Conservation (phyloP, 2,329 filamentous ascomycete genomes). For the Claviceps monticola region DNA sequence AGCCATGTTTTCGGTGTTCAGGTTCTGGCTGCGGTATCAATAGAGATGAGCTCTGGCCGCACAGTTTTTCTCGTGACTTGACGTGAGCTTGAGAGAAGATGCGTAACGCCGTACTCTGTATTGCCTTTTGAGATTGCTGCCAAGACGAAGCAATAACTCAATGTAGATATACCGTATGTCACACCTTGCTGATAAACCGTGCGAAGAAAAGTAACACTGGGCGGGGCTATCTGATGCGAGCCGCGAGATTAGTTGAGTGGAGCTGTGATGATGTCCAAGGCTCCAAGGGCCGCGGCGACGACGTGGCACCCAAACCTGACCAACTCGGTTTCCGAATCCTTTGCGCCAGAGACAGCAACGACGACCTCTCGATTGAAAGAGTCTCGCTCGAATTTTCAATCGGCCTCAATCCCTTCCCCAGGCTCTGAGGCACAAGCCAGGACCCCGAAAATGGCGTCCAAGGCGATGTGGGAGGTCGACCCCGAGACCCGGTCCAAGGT, state of each 20-base stretch:
- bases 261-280: too few relatives aligned
- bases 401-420: background rate
- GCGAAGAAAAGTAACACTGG: too few relatives aligned
- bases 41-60: background rate
- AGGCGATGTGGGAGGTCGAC: conserved; percentile 96
- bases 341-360: background rate
- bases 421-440: background rate
- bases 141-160: background rate
- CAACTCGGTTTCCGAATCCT: background rate
- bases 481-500: conserved; percentile 95
- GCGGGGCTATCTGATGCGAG: background rate
- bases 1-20: background rate
- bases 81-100: too few relatives aligned
- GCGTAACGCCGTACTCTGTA: too few relatives aligned
- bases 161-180: too few relatives aligned
- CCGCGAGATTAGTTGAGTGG: too few relatives aligned
- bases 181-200: too few relatives aligned
- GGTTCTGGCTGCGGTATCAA: background rate
- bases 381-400: background rate
- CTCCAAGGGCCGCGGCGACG: background rate
- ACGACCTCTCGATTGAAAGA: background rate
- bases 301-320: background rate
- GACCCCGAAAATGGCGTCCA: conserved; percentile 40
- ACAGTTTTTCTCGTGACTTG: background rate
- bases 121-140: background rate